A percentile compares a stretch with the other conserved stretches of the same genome.
Evolutionary conservation across 805 yeast species (phyloP).

Genomic region (Nakazawaea pomicola): DNA sequence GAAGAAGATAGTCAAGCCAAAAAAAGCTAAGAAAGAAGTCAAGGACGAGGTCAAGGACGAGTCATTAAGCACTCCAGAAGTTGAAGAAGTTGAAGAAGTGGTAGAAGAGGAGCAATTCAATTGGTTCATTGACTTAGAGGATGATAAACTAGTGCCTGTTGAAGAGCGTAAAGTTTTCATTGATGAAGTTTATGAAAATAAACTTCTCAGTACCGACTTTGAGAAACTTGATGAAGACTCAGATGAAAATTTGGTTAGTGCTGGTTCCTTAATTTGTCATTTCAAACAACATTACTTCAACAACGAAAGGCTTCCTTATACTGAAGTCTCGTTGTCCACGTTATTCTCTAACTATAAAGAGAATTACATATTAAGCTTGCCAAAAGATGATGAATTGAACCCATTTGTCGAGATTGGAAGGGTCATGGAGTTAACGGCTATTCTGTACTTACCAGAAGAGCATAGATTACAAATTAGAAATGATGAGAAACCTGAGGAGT

Average conservation of each 20-base stretch:
- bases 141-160: slow-evolving; percentile 8
- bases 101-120: slow-evolving; percentile 12
- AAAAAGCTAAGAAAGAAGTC: slow-evolving; percentile 1
- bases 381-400: slow-evolving; percentile 53
- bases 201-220: slow-evolving; percentile 12
- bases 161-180: slow-evolving; percentile 28
- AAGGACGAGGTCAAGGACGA: slow-evolving; percentile 3
- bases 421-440: slow-evolving; percentile 38
- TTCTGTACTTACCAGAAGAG: slow-evolving; percentile 34
- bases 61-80: slow-evolving; percentile 3
- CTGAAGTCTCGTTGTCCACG: slow-evolving; percentile 24
- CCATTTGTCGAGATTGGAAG: slow-evolving; percentile 60
- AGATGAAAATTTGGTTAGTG: slow-evolving; percentile 8
- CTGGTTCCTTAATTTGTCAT: slow-evolving; percentile 14
- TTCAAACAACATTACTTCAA: slow-evolving; percentile 23
- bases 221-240: slow-evolving; percentile 19
- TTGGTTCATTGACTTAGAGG: slow-evolving; percentile 21
- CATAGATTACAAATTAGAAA: slow-evolving; percentile 28
- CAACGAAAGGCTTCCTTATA: slow-evolving; percentile 21
- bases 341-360: slow-evolving; percentile 46
- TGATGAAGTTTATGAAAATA: slow-evolving; percentile 22
- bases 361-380: slow-evolving; percentile 40
- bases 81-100: slow-evolving; percentile 13
- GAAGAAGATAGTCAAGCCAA: slow-evolving; percentile 3
- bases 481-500: slow-evolving; percentile 27